Conservation (phyloP, 805 yeast genomes). For the Pichia occidentalis region DNA sequence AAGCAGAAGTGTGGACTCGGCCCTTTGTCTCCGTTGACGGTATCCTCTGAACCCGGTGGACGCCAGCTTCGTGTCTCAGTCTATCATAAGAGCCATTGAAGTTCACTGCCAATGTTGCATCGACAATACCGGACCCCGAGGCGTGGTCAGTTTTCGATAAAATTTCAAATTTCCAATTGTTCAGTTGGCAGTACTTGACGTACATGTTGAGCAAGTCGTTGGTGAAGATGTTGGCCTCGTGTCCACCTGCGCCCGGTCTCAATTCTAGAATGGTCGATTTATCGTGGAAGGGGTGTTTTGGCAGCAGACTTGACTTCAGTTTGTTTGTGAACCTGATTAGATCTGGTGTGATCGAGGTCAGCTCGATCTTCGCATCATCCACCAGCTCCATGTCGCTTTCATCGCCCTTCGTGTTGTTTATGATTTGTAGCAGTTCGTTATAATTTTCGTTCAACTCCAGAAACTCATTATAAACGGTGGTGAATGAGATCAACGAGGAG, state of each 20-base stretch:
- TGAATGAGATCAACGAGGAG: slow-evolving; percentile 39
- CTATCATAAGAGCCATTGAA: slow-evolving; percentile 70
- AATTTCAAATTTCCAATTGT: slow-evolving; percentile 61
- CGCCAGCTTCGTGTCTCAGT: slow-evolving; percentile 85
- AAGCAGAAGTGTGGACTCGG: slow-evolving; percentile 90
- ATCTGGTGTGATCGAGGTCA: slow-evolving; percentile 38
- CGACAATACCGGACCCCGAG: slow-evolving; percentile 62
- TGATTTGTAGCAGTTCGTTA: slow-evolving; percentile 31
- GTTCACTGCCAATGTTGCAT: slow-evolving; percentile 69
- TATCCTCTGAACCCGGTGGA: slow-evolving; percentile 90
- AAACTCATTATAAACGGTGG: slow-evolving; percentile 37
- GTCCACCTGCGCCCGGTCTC: slow-evolving; percentile 95
- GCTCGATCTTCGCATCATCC: slow-evolving; percentile 58
- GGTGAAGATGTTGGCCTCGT: slow-evolving; percentile 85
- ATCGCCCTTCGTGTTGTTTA: slow-evolving; percentile 16
- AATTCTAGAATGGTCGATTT: slow-evolving; percentile 76
- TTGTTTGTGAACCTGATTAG: slow-evolving; percentile 36
- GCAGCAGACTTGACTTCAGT: slow-evolving; percentile 58
- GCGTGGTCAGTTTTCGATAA: slow-evolving; percentile 51
- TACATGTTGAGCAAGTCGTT: slow-evolving; percentile 80
- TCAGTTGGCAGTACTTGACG: slow-evolving; percentile 53
- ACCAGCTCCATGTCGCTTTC: slow-evolving; percentile 41
- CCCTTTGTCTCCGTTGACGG: slow-evolving; percentile 95
- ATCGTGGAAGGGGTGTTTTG: slow-evolving; percentile 70
- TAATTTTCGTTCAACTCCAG: slow-evolving; percentile 26